Evolutionary conservation across 2,329 filamentous ascomycete genomes (phyloP).

Genomic region (Aureobasidium lini): DNA sequence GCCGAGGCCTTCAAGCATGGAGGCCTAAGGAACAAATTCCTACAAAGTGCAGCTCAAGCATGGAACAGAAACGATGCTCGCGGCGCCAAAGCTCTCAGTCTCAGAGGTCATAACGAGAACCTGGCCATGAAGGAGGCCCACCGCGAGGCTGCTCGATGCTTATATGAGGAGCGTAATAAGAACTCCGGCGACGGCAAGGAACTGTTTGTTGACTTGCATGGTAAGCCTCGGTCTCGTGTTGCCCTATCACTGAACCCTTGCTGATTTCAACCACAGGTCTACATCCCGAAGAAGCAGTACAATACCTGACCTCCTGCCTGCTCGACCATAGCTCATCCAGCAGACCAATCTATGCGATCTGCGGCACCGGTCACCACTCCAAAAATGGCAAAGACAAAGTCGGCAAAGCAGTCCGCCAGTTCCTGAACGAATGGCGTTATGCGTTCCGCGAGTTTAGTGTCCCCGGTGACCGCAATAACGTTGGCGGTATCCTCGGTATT

Average conservation of each 20-base stretch:
- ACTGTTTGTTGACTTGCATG: slow-evolving; percentile 91
- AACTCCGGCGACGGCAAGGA: slow-evolving; percentile 51
- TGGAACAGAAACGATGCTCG: slow-evolving; percentile 98
- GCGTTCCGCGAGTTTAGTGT: slow-evolving; percentile 94
- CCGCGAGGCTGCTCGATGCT: slow-evolving; percentile 79
- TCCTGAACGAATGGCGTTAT: slow-evolving; percentile 92
- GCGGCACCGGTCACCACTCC: slow-evolving; percentile 91
- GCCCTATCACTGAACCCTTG: background rate
- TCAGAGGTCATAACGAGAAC: slow-evolving; percentile 93
- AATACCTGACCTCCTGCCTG: slow-evolving; percentile 83
- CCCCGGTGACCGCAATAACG: slow-evolving; percentile 84
- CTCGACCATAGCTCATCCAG: slow-evolving; percentile 67
- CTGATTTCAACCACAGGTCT: slow-evolving; percentile 46
- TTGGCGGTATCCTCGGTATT: slow-evolving; percentile 58
- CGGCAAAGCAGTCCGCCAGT: slow-evolving; percentile 82
- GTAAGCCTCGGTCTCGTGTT: slow-evolving; percentile 22
- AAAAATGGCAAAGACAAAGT: slow-evolving; percentile 99
- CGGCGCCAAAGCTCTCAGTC: slow-evolving; percentile 86
- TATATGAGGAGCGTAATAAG: slow-evolving; percentile 92
- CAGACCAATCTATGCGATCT: slow-evolving; percentile 86
- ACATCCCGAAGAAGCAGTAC: slow-evolving; percentile 94
- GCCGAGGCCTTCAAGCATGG: slow-evolving; percentile 97
- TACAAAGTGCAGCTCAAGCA: slow-evolving; percentile 93
- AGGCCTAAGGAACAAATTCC: slow-evolving; percentile 89
- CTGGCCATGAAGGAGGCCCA: slow-evolving; percentile 96